Evolutionary conservation across 108 stramenopile species (phyloP), one percentile per base, ranked within the genome.

Genomic region (Chaetoceros muelleri): DNA sequence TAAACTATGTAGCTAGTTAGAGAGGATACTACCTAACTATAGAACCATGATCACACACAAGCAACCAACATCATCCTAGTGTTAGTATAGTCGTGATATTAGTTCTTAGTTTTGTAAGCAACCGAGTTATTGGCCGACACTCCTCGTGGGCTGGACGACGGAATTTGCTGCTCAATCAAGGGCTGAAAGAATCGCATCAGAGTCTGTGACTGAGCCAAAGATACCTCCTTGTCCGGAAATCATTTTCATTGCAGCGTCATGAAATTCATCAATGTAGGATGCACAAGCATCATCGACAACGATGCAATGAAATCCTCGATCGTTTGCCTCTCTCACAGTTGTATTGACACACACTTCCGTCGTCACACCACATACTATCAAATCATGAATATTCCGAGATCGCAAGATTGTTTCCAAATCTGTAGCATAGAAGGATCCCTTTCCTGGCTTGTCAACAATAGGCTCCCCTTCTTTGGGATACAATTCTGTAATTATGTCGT

Each of bases 271-370:
- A 69, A 78, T 70, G 66, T 78, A 87, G 13, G 82, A 84, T 29
- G 76, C 81, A 49, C 73, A 75, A 26, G 76, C 76, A 58, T 88
- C 87, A 17, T 62, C 52, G 7, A 82, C 60, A 2, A 73, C 71
- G 31, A 88, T 60, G 62, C 81, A 82, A 45, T 67, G 57, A 52
- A 67, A 71, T 1, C 82, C 82, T 2, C 83, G 62, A 65, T 88
- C 87, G 40, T 75, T 82, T 28, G 81, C 87, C 53, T 88, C 87
- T 3, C 83, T 70, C 21, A 82, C 69, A 1, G 87, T 88, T 22
- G 79, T 75, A 52, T 88, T 80, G 19, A 88, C 83, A 54, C 87
- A 84, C 17, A 88, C 76, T 56, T 84, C 85, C 1, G 86, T 83
- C 0, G 86, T 87, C 10, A 87, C 86, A 21, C 86, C 86, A 49